These are phyloP conservation scores for Escovopsis sp. DNA, from an alignment of 2,329 filamentous ascomycete genomes.

Conservation along the genomic window DNA sequence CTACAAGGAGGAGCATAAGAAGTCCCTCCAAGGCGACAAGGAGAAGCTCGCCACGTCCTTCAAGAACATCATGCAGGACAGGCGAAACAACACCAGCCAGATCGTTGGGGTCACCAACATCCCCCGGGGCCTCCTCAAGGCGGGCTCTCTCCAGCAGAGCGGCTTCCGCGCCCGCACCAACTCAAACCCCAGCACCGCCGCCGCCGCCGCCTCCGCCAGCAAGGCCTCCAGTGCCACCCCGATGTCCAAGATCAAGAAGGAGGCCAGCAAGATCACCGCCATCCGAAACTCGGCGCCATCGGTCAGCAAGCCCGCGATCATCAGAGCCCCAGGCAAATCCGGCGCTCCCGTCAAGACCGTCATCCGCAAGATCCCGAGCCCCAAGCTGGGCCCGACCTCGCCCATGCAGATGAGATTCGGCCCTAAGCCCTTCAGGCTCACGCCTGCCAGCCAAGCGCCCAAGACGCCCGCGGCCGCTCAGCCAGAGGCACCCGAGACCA, in stretches of 20 bases:
- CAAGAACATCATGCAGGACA: conserved; percentile 40
- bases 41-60: conserved; percentile 41
- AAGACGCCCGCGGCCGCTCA: too few species aligned
- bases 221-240: conserved; percentile 35
- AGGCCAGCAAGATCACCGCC: conserved; percentile 37
- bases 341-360: too few species aligned
- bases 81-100: conserved; percentile 39
- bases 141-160: too few species aligned
- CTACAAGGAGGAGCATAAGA: conserved; percentile 44
- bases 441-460: background rate
- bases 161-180: conserved; percentile 32
- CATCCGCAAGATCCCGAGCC: too few species aligned
- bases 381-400: too few species aligned
- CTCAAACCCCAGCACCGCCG: too few species aligned
- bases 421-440: too few species aligned
- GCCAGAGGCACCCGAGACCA: too few species aligned
- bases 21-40: conserved; percentile 43
- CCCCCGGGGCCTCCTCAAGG: conserved; percentile 22
- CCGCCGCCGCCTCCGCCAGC: too few species aligned
- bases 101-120: conserved; percentile 37
- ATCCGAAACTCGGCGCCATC: conserved; percentile 28
- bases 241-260: conserved; percentile 39
- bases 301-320: conserved; percentile 11
- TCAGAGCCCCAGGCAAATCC: conserved; percentile 6
- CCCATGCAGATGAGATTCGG: too few species aligned